Conservation (phyloP, 768 basidiomycete genomes). For the Pleurotus eryngii region DNA sequence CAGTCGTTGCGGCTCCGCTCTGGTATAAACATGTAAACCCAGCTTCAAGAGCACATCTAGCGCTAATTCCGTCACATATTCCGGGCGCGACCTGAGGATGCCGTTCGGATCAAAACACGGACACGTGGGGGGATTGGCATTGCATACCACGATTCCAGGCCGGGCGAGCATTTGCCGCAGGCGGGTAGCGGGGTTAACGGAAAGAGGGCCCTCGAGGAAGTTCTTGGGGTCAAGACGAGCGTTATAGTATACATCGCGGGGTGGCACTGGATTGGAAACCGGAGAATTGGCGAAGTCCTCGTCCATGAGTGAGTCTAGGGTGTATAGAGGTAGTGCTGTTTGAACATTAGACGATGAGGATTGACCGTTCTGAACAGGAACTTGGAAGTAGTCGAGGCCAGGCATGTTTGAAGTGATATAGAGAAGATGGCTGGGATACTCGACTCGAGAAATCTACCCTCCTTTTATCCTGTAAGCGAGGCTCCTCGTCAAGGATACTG, state of each 20-base stretch:
- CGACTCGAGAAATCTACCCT: background rate
- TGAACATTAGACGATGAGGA: background rate
- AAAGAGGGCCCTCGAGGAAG: constrained; percentile 66
- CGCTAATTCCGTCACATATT: constrained; percentile 78
- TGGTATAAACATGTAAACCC: constrained; percentile 79
- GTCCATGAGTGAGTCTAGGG: background rate
- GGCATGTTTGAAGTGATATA: background rate
- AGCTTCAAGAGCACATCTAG: constrained; percentile 75
- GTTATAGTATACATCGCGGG: constrained; percentile 50
- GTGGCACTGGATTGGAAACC: background rate
- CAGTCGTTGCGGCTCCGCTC: constrained; percentile 75
- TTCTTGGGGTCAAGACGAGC: constrained; percentile 66
- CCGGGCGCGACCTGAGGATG: constrained; percentile 61
- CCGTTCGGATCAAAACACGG: background rate
- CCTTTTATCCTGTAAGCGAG: background rate
- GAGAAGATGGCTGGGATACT: background rate
- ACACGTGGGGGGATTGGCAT: background rate
- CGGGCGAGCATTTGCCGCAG: constrained; percentile 67
- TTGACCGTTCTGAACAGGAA: background rate
- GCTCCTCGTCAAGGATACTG: no score
- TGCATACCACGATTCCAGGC: constrained; percentile 71
- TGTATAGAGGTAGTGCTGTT: background rate
- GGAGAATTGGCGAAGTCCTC: background rate
- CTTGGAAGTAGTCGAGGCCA: constrained; percentile 1
- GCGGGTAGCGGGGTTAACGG: constrained; percentile 64